These are phyloP conservation scores for Pestalotiopsis sp. DNA, from an alignment of 2,329 filamentous ascomycete genomes.

Conservation along the genomic window DNA sequence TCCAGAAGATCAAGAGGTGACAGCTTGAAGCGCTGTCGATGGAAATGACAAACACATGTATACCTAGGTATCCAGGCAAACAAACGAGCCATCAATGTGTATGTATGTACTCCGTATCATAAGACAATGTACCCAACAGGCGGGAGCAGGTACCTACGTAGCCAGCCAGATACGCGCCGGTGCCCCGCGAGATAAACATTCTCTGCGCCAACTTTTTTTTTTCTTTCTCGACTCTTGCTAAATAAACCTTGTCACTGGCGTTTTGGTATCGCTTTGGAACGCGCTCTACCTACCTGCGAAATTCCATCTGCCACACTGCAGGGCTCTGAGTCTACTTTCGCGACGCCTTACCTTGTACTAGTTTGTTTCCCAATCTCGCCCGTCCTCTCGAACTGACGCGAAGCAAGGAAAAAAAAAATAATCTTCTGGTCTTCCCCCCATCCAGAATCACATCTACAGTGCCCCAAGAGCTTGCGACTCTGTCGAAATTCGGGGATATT, in stretches of 20 bases:
- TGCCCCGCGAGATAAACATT: neutral
- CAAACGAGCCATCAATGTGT: no score
- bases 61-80: no score
- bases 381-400: neutral
- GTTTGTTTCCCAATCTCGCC: neutral
- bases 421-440: neutral
- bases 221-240: neutral
- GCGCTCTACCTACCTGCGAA: neutral
- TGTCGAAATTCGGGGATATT: neutral
- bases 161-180: neutral
- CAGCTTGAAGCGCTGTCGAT: no score
- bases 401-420: neutral
- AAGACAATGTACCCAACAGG: neutral
- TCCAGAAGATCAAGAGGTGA: no score
- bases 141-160: neutral
- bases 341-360: neutral
- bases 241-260: no score
- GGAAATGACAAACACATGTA: no score
- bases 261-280: neutral
- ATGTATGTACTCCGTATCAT: neutral
- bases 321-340: neutral
- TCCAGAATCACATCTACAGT: neutral
- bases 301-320: neutral
- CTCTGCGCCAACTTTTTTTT: neutral
- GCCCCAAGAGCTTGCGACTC: neutral